Percentiles rank a stretch among this genome's conserved stretches.
These are phyloP conservation scores for Coemansia sp. DNA, from an alignment of 192 early-diverging fungal species.

Conservation along the genomic window DNA sequence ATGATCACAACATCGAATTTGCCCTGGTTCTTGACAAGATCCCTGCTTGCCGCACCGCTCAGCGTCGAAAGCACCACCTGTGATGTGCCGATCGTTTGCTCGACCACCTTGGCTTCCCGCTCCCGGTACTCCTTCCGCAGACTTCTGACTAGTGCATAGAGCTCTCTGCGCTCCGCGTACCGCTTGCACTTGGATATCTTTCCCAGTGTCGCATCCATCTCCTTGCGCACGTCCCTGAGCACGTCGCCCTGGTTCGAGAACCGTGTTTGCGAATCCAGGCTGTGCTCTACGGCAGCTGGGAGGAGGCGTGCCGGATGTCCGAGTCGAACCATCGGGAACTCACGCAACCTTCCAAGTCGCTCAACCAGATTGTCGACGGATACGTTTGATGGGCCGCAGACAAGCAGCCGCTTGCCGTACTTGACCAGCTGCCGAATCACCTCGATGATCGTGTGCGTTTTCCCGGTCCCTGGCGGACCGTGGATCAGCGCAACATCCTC, in stretches of 20 bases:
- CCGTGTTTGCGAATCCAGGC: slow-evolving; percentile 68
- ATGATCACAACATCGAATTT: slow-evolving; percentile 85
- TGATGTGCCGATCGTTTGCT: slow-evolving; percentile 58
- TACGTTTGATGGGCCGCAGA: slow-evolving; percentile 90
- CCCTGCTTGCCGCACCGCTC: slow-evolving; percentile 62
- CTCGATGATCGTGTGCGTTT: slow-evolving; percentile 87
- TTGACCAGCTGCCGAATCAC: slow-evolving; percentile 72
- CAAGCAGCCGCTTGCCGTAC: slow-evolving; percentile 64
- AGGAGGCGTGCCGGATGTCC: slow-evolving; percentile 86
- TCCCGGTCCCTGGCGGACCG: slow-evolving; percentile 88
- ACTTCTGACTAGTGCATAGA: slow-evolving; percentile 65
- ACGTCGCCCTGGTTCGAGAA: slow-evolving; percentile 71
- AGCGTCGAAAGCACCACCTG: slow-evolving; percentile 78
- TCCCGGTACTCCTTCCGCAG: slow-evolving; percentile 67
- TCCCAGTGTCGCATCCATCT: slow-evolving; percentile 70
- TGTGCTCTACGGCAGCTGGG: slow-evolving; percentile 62
- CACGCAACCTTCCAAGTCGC: slow-evolving; percentile 59
- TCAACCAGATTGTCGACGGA: slow-evolving; percentile 88
- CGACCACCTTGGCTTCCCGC: slow-evolving; percentile 70
- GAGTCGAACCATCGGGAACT: slow-evolving; percentile 69
- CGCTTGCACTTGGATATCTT: slow-evolving; percentile 64
- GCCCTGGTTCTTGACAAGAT: slow-evolving; percentile 32
- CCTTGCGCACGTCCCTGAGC: slow-evolving; percentile 70
- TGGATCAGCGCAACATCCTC: slow-evolving; percentile 75
- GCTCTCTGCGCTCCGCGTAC: slow-evolving; percentile 59